Evolutionary conservation across 148 eudicot species (phyloP), one percentile per base, ranked within the genome.

Genomic region (Arctostaphylos glauca): DNA sequence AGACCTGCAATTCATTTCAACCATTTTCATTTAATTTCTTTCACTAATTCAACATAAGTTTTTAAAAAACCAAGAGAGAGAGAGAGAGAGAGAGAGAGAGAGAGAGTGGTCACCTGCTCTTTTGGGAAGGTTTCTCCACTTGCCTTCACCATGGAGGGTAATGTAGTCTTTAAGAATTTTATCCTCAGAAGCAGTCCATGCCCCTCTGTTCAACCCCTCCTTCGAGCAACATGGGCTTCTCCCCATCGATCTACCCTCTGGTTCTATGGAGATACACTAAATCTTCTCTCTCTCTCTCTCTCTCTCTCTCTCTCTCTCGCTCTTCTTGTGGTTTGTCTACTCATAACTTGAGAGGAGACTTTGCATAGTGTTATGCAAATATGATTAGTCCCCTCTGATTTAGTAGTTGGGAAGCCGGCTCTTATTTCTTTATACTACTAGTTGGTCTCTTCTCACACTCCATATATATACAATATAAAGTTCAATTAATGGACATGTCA

Each of bases 171-270:
- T 68, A 50, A 81, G 83, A 3, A 43, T 31, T 14, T 71, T 71
- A n/a, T 81, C 83, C 9, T 81, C 83, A 9, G 3, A 6, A 13
- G 66, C 62, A 18, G 77, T 52, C 83, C 83, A 81, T 4, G 77
- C 77, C 19, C 83, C 83, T 81, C 67, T 81, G 77, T 81, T 81
- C 77, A 81, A 38, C 31, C 83, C 83, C 44, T 81, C 77, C 62
- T 71, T 81, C 12, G 77, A 49, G 38, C 77, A 68, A 81, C 83
- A 71, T 9, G 77, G 83, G 31, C 66, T 81, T 44, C 83, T 81
- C 43, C 77, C 83, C 83, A 81, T 81, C 70, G 4, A 4, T 66
- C 38, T 31, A 31, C 38, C 38, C 38, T 31, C 38, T 31, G 38
- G 1, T 31, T 31, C 38, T 31, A 31, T 1, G 38, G 38, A 31